Evolutionary conservation across 2,329 filamentous ascomycete species (phyloP), one percentile per base, ranked within the genome.

Genomic region (Claviceps africana): DNA sequence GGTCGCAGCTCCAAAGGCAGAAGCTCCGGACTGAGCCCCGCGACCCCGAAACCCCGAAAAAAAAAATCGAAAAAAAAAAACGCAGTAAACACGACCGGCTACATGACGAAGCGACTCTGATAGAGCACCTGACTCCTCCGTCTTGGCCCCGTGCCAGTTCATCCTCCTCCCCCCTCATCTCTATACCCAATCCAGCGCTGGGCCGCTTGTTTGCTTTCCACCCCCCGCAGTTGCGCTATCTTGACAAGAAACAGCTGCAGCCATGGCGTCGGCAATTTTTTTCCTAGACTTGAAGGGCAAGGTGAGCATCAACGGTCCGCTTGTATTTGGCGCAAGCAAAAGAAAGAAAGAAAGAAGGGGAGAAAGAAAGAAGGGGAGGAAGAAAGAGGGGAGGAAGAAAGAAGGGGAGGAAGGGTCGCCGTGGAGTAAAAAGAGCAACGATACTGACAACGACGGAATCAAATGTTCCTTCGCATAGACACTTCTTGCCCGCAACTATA

Each of bases 251-350:
- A 35, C 13, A 51, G 19, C 19, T 30, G 33, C 44, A 51, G 76
- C 62, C 67, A 98, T 98, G 93, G 93, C 93, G 61, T 98, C 93
- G 55, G 93, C 93, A 58, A 69, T 98, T 64, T 98, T 98, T 80
- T 98, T 98, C 70, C 85, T 98, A 64, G 93, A 98, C 71, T 79
- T 98, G 61, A 98, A 98, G 88, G 93, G 93, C 87, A 98, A 98
- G 86, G 89, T 94, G 62, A 49, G 59, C 15, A 46, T 4, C 9
- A 33, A 5, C 4, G 11, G n/a, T 22, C 28, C 22, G 9, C 3
- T 40, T 21, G 4, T 9, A 10, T 22, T 7, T 2, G 4, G 13
- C 2, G n/a, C 11, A 3, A 19, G 11, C 25, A n/a, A 35, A n/a
- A n/a, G n/a, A n/a, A n/a, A n/a, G n/a, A 10, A 7, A 47, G 33